Evolutionary conservation across 1,284 basidiomycete species (phyloP), one percentile per base, ranked within the genome.

Genomic region (Leccinum angustisporum): DNA sequence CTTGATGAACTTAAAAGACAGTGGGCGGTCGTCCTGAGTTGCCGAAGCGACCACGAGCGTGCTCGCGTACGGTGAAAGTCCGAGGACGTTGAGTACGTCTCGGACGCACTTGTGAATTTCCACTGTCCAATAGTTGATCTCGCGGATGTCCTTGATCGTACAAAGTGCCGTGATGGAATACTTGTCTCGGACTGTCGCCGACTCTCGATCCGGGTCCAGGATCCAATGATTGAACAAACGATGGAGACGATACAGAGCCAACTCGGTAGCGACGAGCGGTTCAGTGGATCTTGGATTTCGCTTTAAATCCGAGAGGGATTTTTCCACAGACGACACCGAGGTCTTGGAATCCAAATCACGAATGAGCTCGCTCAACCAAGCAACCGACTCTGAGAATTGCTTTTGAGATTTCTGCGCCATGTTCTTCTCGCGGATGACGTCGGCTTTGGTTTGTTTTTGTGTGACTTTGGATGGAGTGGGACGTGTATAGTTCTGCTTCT

Each of bases 1-100:
- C 65, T 86, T 83, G 58, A 83, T 74, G 61, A 87, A 85, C 46
- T 80, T 77, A 72, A 89, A 89, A n/a, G 71, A 69, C 13, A 85
- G 70, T 14, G 69, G 65, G n/a, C 76, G 77, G 46, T 81, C 78
- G 16, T 76, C 61, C 43, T 56, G 50, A 0, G 65, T 59, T 25
- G 63, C 61, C 16, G 68, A 64, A 21, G 65, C 38, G 10, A 64
- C 58, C 2, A 68, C 63, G 50, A 81, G 65, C 1, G 65, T 34
- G 9, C 72, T 62, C 13, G 76, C 63, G 66, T 81, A 79, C 52
- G 75, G 70, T 5, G 73, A 66, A 63, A 88, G 80, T 4, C 86
- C 84, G 18, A 87, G 72, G 21, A 74, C 72, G 16, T 63, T 67
- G 27, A 88, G 74, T 9, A 81, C 72, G 8, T 70, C 68, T 8